phyloP scores from a whole-genome alignment of 2,329 filamentous ascomycete genomes.

The Hypoxylon rubiginosum region DNA sequence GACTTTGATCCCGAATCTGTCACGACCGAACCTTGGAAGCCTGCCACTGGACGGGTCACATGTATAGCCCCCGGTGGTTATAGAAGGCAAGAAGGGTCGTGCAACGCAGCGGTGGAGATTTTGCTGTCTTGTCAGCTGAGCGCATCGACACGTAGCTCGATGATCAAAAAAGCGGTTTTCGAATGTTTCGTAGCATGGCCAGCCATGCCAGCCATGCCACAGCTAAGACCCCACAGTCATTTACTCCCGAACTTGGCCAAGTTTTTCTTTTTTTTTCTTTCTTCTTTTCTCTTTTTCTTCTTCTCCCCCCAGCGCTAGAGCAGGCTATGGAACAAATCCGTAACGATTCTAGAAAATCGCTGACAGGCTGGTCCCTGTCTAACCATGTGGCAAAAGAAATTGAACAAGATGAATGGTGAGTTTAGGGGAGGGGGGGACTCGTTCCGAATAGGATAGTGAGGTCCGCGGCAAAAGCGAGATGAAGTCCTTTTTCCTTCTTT shows the following conservation, averaged over 20 bases:
- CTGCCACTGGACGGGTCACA: slow-evolving; percentile 26
- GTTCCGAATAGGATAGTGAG: slow-evolving; percentile 26
- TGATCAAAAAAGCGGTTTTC: slow-evolving; percentile 35
- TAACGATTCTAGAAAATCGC: slow-evolving; percentile 41
- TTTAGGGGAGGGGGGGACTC: slow-evolving; percentile 20
- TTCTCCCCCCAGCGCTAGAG: slow-evolving; percentile 30
- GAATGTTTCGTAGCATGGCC: slow-evolving; percentile 12
- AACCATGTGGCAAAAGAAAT: slow-evolving; percentile 46
- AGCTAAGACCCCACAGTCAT: slow-evolving; percentile 33
- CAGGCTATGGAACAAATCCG: slow-evolving; percentile 42
- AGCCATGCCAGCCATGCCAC: slow-evolving; percentile 35
- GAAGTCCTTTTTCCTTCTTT: slow-evolving; percentile 19
- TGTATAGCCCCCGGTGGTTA: slow-evolving; percentile 12
- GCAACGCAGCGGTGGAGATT: slow-evolving; percentile 39
- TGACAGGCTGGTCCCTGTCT: slow-evolving; percentile 34
- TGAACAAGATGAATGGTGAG: slow-evolving; percentile 23
- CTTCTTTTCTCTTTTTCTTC: slow-evolving; percentile 23
- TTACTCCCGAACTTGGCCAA: slow-evolving; percentile 36
- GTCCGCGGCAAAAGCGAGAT: slow-evolving; percentile 33
- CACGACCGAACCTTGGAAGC: slow-evolving; percentile 10
- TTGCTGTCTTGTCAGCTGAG: slow-evolving; percentile 44
- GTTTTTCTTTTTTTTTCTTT: slow-evolving; percentile 19
- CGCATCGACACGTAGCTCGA: slow-evolving; percentile 44
- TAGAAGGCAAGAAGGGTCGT: slow-evolving; percentile 22
- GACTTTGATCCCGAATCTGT: slow-evolving; percentile 12